Percentiles rank a stretch among this genome's conserved stretches.
Evolutionary conservation across 331 rosid species (phyloP).

Genomic region (Quercus phellos): DNA sequence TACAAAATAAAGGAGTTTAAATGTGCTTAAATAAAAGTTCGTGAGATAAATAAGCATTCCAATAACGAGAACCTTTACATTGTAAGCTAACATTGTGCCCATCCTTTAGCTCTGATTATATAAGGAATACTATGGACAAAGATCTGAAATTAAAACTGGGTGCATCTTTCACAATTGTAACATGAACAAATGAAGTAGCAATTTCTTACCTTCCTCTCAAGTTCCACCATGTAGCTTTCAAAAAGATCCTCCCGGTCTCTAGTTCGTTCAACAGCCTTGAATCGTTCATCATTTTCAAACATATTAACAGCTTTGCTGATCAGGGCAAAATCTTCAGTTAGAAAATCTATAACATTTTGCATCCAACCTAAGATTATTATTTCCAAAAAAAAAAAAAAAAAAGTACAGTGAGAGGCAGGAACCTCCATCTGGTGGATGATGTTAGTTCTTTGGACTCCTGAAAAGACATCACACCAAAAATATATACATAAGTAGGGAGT

Average conservation of each 20-base stretch:
- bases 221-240: conserved; percentile 96
- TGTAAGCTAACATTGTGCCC: too few species aligned
- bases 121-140: not conserved
- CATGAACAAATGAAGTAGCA: conserved; percentile 13
- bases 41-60: not conserved
- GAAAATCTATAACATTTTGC: conserved; percentile 19
- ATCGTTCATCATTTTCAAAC: conserved; percentile 91
- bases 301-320: conserved; percentile 84
- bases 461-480: conserved; percentile 22
- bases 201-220: conserved; percentile 79
- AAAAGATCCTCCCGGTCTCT: conserved; percentile 93
- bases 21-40: not conserved
- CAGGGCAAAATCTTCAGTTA: conserved; percentile 31
- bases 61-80: too few species aligned
- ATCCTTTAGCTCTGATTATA: too few species aligned
- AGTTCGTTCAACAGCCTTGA: conserved; percentile 80
- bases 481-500: not conserved
- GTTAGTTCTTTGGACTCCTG: conserved; percentile 93
- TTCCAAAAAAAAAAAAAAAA: too few species aligned
- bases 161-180: not conserved
- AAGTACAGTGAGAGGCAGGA: conserved; percentile 17
- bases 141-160: conserved; percentile 10
- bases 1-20: not conserved
- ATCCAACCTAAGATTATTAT: not conserved
- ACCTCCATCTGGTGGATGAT: conserved; percentile 96